Conservation (phyloP, 169 alveolate species). For the Haemoproteus tartakovskyi region DNA sequence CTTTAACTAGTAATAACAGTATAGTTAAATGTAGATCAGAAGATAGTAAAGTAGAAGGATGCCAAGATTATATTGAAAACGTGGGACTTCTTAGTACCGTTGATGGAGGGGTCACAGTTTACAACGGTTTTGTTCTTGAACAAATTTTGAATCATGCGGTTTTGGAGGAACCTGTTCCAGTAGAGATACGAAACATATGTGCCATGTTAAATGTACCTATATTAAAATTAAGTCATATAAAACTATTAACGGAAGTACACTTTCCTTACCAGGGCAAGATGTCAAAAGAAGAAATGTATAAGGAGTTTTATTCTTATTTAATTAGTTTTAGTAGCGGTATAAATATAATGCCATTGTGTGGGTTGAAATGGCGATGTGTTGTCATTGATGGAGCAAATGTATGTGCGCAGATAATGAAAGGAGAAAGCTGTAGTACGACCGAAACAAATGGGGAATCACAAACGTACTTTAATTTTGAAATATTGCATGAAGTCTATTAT, state of each 20-base stretch:
- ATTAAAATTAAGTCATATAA: slow-evolving; percentile 21
- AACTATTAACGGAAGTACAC: slow-evolving; percentile 16
- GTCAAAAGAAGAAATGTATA: slow-evolving; percentile 16
- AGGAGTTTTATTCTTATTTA: slow-evolving; percentile 36
- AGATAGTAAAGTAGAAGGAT: no score
- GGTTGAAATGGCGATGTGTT: slow-evolving; percentile 30
- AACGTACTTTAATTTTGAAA: no score
- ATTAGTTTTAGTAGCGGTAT: slow-evolving; percentile 5
- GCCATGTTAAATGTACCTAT: slow-evolving; percentile 1
- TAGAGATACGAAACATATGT: slow-evolving; percentile 25
- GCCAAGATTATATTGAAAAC: no score
- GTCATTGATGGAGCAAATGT: slow-evolving; percentile 64
- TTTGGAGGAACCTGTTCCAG: slow-evolving; percentile 21
- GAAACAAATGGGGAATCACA: no score
- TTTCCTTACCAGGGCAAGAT: slow-evolving; percentile 20
- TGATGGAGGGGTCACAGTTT: no score
- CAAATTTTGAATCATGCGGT: no score
- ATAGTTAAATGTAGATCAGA: no score
- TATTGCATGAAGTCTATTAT: slow-evolving; percentile 28
- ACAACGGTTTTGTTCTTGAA: no score
- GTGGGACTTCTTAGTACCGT: no score
- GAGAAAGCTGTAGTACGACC: no score
- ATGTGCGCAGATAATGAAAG: slow-evolving; percentile 25
- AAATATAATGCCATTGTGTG: slow-evolving; percentile 33
- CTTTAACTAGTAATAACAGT: no score